A percentile compares a stretch with the other conserved stretches of the same genome.
phyloP scores from a whole-genome alignment of 768 basidiomycete species.

The Tulasnella sp. region DNA sequence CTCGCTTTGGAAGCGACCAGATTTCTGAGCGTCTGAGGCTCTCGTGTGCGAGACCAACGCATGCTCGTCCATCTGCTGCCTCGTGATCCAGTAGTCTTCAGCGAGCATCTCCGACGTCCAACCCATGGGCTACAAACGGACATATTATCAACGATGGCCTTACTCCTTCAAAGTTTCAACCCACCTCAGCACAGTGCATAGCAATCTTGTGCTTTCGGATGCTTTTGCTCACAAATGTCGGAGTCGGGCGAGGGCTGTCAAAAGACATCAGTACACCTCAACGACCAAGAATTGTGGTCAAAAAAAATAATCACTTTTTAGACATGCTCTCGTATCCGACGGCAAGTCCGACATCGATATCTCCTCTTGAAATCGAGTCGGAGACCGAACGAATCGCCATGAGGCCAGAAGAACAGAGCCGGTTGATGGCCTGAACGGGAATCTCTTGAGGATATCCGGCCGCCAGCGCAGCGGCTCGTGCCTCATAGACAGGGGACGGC shows the following conservation, averaged over 20 bases:
- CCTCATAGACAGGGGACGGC: constrained; percentile 72
- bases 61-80: constrained; percentile 81
- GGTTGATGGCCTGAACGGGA: constrained; percentile 85
- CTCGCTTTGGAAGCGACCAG: constrained; percentile 74
- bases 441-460: constrained; percentile 83
- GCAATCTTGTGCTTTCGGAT: constrained; percentile 45
- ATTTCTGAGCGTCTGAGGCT: constrained; percentile 42
- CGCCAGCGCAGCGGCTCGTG: constrained; percentile 77
- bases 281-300: not conserved
- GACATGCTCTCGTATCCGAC: constrained; percentile 80
- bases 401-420: constrained; percentile 88
- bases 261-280: not conserved
- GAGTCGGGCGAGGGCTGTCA: constrained; percentile 63
- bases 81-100: constrained; percentile 46
- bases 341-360: constrained; percentile 81
- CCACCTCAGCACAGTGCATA: constrained; percentile 66
- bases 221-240: constrained; percentile 45
- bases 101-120: constrained; percentile 42
- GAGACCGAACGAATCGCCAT: constrained; percentile 89
- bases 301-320: constrained; percentile 56
- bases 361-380: constrained; percentile 73
- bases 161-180: constrained; percentile 11
- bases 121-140: constrained; percentile 64
- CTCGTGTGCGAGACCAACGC: constrained; percentile 78
- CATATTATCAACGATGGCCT: not conserved